These are phyloP conservation scores for Coniosporium tulheliwenetii DNA, from an alignment of 2,329 filamentous ascomycete genomes.

Conservation along the genomic window DNA sequence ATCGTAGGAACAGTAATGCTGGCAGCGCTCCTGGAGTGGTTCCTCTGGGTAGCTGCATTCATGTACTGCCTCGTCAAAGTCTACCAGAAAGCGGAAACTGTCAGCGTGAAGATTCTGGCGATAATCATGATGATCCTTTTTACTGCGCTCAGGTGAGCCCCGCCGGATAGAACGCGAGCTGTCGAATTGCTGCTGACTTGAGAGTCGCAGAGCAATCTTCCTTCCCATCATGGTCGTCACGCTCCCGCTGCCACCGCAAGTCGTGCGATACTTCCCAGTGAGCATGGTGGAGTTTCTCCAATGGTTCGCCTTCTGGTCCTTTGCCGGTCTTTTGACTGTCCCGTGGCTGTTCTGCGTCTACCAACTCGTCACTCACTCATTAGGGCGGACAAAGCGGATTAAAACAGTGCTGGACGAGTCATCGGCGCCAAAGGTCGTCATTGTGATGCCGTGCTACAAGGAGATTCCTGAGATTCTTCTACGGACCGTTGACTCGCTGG, in stretches of 20 bases:
- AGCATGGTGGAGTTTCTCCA: conserved; percentile 59
- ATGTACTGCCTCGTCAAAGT: conserved; percentile 82
- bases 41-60: conserved; percentile 88
- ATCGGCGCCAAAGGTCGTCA: conserved; percentile 82
- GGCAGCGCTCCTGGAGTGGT: conserved; percentile 79
- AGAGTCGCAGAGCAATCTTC: conserved; percentile 52
- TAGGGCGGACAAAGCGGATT: conserved; percentile 68
- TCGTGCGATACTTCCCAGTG: conserved; percentile 58
- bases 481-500: conserved; percentile 77
- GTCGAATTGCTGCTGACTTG: neutral
- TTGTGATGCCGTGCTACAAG: conserved; percentile 95
- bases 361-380: conserved; percentile 71
- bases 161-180: neutral
- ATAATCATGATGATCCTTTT: conserved; percentile 61
- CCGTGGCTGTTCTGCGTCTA: conserved; percentile 93
- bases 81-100: conserved; percentile 76
- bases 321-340: conserved; percentile 67
- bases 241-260: conserved; percentile 58
- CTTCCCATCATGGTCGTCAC: conserved; percentile 91
- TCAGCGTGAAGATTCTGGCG: conserved; percentile 67
- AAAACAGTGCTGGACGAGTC: conserved; percentile 71
- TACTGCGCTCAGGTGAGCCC: conserved; percentile 51
- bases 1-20: conserved; percentile 72
- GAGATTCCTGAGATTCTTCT: conserved; percentile 74
- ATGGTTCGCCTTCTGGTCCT: conserved; percentile 93